Evolutionary conservation across 441 rosid genomes (phyloP).

Genomic region (Arabidopsis lyrata): DNA sequence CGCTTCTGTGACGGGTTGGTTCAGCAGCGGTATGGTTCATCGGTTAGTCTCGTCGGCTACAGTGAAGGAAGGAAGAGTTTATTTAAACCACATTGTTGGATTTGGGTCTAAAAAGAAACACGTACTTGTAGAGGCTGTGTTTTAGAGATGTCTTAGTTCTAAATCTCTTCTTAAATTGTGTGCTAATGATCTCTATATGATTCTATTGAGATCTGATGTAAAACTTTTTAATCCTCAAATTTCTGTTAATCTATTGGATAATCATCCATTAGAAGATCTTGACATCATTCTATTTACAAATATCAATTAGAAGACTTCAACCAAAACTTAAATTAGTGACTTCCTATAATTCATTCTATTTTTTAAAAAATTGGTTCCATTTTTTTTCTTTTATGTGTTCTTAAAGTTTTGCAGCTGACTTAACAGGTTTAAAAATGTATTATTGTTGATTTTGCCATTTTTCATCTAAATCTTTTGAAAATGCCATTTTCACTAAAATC

Average conservation of each 20-base stretch:
- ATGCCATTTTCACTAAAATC: no score
- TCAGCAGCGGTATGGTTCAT: conserved; percentile 70
- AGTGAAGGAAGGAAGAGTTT: conserved; percentile 80
- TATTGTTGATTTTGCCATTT: no score
- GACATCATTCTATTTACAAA: not conserved
- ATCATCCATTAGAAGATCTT: conserved; percentile 11
- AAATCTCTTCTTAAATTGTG: conserved; percentile 11
- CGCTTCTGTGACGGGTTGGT: conserved; percentile 65
- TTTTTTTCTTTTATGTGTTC: no score
- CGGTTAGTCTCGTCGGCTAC: conserved; percentile 80
- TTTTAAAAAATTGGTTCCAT: no score
- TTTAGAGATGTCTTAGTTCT: conserved; percentile 33
- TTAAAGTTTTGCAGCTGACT: no score
- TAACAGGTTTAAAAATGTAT: no score
- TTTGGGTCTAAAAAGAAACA: conserved; percentile 88
- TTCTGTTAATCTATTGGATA: not conserved
- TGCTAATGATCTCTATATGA: conserved; percentile 22
- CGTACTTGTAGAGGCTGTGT: conserved; percentile 76
- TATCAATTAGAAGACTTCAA: not conserved
- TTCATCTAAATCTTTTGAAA: no score
- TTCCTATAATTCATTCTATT: no score
- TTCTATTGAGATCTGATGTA: conserved; percentile 23
- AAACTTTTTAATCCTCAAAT: not conserved
- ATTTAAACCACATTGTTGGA: conserved; percentile 76
- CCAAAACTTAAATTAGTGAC: no score